These are phyloP conservation scores for Sphaerulina musiva DNA, from an alignment of 2,329 filamentous ascomycete genomes.

Conservation along the genomic window DNA sequence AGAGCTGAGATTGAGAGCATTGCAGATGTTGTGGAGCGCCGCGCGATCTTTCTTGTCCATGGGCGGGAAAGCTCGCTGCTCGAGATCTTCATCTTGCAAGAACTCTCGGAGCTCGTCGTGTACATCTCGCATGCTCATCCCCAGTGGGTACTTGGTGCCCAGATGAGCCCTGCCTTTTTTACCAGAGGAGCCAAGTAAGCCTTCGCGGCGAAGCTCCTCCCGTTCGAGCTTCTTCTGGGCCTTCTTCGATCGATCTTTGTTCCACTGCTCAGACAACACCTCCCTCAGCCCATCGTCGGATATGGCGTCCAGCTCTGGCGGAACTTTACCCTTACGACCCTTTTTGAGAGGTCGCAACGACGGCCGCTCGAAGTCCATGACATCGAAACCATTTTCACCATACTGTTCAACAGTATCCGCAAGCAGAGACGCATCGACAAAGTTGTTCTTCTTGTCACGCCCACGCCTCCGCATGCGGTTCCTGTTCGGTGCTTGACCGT, in stretches of 20 bases:
- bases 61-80: conserved; percentile 67
- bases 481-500: conserved; percentile 18
- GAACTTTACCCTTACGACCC: conserved; percentile 47
- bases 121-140: conserved; percentile 65
- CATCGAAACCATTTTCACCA: conserved; percentile 67
- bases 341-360: conserved; percentile 61
- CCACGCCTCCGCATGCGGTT: conserved; percentile 18
- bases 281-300: conserved; percentile 42
- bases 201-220: conserved; percentile 41
- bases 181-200: conserved; percentile 34
- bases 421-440: conserved; percentile 51
- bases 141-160: conserved; percentile 63
- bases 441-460: conserved; percentile 33
- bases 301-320: conserved; percentile 34
- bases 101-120: conserved; percentile 67
- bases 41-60: conserved; percentile 76
- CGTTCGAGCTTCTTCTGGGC: conserved; percentile 43
- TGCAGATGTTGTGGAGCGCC: conserved; percentile 71
- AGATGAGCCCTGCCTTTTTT: conserved; percentile 44
- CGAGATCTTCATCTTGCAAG: conserved; percentile 55
- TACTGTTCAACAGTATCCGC: conserved; percentile 56
- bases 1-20: conserved; percentile 69
- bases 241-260: conserved; percentile 42
- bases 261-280: conserved; percentile 38
- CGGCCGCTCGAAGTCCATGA: conserved; percentile 74